These are phyloP conservation scores for Malassezia globosa DNA, from an alignment of 1,284 basidiomycete genomes.

Conservation along the genomic window DNA sequence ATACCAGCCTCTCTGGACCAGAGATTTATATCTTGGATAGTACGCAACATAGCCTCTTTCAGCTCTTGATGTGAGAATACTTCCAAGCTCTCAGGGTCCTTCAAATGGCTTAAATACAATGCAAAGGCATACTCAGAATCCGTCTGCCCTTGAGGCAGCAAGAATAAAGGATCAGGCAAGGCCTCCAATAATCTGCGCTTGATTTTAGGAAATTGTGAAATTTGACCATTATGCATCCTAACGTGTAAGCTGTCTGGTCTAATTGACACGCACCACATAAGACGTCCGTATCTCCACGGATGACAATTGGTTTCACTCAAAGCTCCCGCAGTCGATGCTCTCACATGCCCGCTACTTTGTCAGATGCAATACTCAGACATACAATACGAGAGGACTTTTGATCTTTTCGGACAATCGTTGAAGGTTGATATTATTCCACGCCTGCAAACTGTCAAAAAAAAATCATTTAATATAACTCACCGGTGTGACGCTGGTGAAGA, in stretches of 20 bases:
- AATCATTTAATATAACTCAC: constrained; percentile 1
- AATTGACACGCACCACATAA: constrained; percentile 27
- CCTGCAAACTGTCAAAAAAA: constrained; percentile 4
- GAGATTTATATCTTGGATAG: constrained; percentile 32
- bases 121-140: constrained; percentile 40
- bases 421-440: constrained; percentile 43
- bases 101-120: constrained; percentile 33
- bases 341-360: constrained; percentile 27
- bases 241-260: not conserved
- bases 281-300: constrained; percentile 37
- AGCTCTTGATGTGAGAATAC: constrained; percentile 27
- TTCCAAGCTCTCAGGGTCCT: constrained; percentile 19
- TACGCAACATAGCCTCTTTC: constrained; percentile 31
- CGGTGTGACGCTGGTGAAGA: constrained; percentile 86
- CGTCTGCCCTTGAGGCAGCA: constrained; percentile 39
- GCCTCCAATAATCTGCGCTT: constrained; percentile 30
- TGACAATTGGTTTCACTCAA: constrained; percentile 42
- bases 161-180: constrained; percentile 32
- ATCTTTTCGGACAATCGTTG: constrained; percentile 42
- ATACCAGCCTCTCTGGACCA: constrained; percentile 34
- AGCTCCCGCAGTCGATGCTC: constrained; percentile 36
- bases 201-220: constrained; percentile 32
- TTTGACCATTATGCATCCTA: constrained; percentile 44
- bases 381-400: constrained; percentile 38
- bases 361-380: not conserved